Percentiles rank a stretch among this genome's conserved stretches.
Evolutionary conservation across 345 rosid genomes (phyloP).

Genomic region (Camelina neglecta): DNA sequence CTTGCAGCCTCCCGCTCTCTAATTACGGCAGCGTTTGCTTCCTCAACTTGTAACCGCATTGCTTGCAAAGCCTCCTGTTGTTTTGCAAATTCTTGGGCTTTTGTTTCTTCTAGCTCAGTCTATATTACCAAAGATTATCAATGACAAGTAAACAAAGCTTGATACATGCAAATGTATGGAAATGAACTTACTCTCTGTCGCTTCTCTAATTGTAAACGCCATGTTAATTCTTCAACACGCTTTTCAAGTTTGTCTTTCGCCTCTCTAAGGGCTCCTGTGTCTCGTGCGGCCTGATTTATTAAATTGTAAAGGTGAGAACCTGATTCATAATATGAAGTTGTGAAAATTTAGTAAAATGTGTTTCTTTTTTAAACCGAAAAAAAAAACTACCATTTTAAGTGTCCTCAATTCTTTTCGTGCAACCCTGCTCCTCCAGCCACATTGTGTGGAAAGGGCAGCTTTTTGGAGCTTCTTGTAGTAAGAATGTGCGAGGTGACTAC

Average conservation of each 20-base stretch:
- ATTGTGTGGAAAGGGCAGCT: constrained; percentile 81
- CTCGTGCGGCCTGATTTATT: constrained; percentile 80
- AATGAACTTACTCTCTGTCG: constrained; percentile 77
- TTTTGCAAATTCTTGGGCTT: constrained; percentile 87
- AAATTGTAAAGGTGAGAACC: constrained; percentile 36
- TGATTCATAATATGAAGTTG: constrained; percentile 12
- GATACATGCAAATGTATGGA: constrained; percentile 21
- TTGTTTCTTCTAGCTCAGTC: constrained; percentile 96
- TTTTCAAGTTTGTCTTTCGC: constrained; percentile 98
- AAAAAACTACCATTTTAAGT: constrained; percentile 80
- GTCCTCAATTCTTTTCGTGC: constrained; percentile 89
- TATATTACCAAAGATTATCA: constrained; percentile 40
- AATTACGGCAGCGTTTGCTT: constrained; percentile 77
- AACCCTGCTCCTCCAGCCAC: constrained; percentile 98
- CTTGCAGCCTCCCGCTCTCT: constrained; percentile 89
- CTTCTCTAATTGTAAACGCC: constrained; percentile 98
- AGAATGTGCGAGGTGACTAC: constrained; percentile 63
- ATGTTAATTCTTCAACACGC: constrained; percentile 96
- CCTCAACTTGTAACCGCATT: constrained; percentile 83
- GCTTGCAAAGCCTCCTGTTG: constrained; percentile 78
- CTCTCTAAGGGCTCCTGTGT: constrained; percentile 98
- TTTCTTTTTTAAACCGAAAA: background rate
- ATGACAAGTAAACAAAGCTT: constrained; percentile 9
- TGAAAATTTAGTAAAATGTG: background rate
- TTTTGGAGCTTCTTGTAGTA: constrained; percentile 87